Base-by-base conservation (phyloP, 2,329 filamentous ascomycete genomes). In the Beauveria bassiana region DNA sequence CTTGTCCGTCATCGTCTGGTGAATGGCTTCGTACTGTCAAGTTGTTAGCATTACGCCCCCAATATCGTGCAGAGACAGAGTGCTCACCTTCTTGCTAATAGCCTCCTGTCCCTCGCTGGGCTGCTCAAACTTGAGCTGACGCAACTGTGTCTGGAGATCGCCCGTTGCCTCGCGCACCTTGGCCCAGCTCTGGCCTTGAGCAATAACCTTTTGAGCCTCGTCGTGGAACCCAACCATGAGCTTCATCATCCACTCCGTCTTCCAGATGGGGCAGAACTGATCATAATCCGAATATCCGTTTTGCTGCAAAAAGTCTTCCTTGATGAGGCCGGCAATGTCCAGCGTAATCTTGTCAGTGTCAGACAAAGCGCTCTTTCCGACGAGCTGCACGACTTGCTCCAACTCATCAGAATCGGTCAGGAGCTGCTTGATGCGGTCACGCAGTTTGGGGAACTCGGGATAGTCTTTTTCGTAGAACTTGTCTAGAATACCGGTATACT, bases 191-290 rank as follows among this genome's bases (percentile, higher is more conserved):
- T 93, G 89, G 64, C 95, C 95, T 75, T 96, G 91, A 6, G 89
- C 83, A 72, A 99, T 85, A 7, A 91, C 92, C 85, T 97, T 98
- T 75, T 98, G 93, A 26, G 91, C 88, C 81, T 99, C 95, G 71
- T 99, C 96, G 74, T 97, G 91, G 85, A 93, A 99, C 62, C 88
- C 90, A 82, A 99, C 90, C 87, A 99, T 98, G 66, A 91, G 89
- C 85, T 96, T 97, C 95, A 99, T 99, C 95, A 99, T 98, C 88
- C 95, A 99, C 75, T 96, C 90, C 0, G 95, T 99, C 88, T 99
- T 99, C 95, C 95, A 99, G 71, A 99, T 85, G 55, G 95, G 95
- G 73, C 95, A 99, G 86, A 96, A 99, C 79, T 98, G 93, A 73
- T 99, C 95, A 74, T 99, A 98, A 77, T 98, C 91, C 68, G 90